Base-by-base conservation (phyloP, 495 filamentous ascomycete genomes). In the Amorphotheca resinae region DNA sequence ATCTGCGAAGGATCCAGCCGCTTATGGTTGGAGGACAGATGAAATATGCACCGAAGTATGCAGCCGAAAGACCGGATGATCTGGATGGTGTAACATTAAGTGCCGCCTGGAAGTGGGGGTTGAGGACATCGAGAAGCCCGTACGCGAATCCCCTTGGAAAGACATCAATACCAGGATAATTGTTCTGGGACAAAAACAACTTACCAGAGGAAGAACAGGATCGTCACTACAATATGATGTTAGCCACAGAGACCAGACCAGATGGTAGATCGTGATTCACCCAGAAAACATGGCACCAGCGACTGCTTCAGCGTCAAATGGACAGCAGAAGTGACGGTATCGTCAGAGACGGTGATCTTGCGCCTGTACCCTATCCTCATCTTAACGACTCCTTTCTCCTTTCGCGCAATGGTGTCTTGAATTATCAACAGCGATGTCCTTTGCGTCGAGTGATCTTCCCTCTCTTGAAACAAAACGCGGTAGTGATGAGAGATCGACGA, bases 1-100 rank as follows among this genome's bases (percentile, higher is more conserved):
- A 63, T 79, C 48, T 69, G 21, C 76, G 69, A 16, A 80, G 57
- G 42, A 80, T 71, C 72, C 72, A 80, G 23, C 72, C 70, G 4
- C 68, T 67, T 46, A 69, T 68, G 6, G 65, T 74, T 38, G 63
- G 61, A 36, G 62, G 74, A 46, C 59, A 69, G 45, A 67, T 57
- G 57, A 68, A 68, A 56, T 79, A 77, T 0, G 74, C 72, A 22
- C 66, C 41, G 41, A 46, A 44, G 49, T 73, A 74, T 4, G 70
- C 66, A 26, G 42, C 70, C 22, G 66, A 64, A 9, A 73, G 57
- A 30, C 69, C 67, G 9, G 58, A 62, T 4, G 67, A 56, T 44
- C 60, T 54, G 20, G 61, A 59, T 11, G 61, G 58, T 1, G 62
- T 64, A 54, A 73, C 68, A 42, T 69, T 54, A 25, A 73, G 60